Percentiles rank a stretch among this genome's conserved stretches.
These are phyloP conservation scores for Talaromyces piceae DNA, from an alignment of 2,329 filamentous ascomycete genomes.

Conservation along the genomic window DNA sequence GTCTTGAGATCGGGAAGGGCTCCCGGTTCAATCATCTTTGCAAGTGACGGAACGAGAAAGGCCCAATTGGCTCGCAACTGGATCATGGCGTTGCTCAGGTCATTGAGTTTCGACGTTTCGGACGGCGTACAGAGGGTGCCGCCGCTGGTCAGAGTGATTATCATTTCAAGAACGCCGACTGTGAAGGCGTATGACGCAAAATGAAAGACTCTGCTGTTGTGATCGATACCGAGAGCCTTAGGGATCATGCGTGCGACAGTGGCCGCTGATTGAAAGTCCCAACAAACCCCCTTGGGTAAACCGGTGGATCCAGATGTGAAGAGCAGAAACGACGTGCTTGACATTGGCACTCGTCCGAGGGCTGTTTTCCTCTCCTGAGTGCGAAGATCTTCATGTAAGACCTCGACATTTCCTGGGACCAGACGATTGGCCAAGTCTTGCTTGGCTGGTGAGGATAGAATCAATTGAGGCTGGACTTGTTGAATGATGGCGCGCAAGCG, in stretches of 20 bases:
- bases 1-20: not conserved
- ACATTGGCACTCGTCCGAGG: not conserved
- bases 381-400: not conserved
- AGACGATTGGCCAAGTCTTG: not conserved
- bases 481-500: conserved; percentile 1
- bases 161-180: conserved; percentile 2
- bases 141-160: conserved; percentile 29
- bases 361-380: not conserved
- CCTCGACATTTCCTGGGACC: not conserved
- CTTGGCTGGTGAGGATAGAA: not conserved
- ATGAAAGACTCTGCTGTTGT: conserved; percentile 25
- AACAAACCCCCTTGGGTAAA: not conserved
- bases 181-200: conserved; percentile 27
- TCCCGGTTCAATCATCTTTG: not conserved
- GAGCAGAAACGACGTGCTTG: conserved; percentile 1
- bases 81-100: conserved; percentile 31
- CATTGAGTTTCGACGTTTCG: conserved; percentile 26
- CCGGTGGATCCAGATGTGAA: conserved; percentile 18
- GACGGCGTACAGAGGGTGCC: conserved; percentile 5
- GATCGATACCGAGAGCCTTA: not conserved
- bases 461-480: conserved; percentile 5
- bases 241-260: not conserved
- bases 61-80: conserved; percentile 3
- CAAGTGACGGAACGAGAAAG: conserved; percentile 2
- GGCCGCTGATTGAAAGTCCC: not conserved